phyloP scores from a whole-genome alignment of 2,329 filamentous ascomycete genomes.

The Chalara sp. region DNA sequence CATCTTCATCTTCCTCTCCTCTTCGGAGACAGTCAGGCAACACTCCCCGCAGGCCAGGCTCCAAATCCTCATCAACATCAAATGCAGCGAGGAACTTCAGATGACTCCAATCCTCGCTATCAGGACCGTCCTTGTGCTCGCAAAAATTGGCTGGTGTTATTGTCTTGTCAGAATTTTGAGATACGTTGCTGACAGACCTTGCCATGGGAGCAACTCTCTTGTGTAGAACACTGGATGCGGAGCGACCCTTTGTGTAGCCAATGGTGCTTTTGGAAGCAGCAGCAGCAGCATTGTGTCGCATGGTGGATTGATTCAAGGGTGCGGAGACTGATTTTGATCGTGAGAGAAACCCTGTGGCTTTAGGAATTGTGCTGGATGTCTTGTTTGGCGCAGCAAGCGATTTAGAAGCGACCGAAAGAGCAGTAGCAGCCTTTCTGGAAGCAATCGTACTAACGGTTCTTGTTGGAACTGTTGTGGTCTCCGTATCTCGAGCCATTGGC shows the following conservation, averaged over 20 bases:
- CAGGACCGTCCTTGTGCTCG: slow-evolving; percentile 18
- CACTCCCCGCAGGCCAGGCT: slow-evolving; percentile 19
- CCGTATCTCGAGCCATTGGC: slow-evolving; percentile 1
- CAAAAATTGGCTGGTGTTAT: slow-evolving; percentile 42
- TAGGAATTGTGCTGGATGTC: slow-evolving; percentile 23
- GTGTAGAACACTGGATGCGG: slow-evolving; percentile 35
- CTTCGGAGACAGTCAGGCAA: slow-evolving; percentile 26
- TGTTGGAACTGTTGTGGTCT: slow-evolving; percentile 10
- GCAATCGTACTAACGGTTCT: slow-evolving; percentile 43
- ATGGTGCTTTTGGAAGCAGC: slow-evolving; percentile 73
- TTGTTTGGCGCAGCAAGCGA: slow-evolving; percentile 20
- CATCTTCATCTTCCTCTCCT: slow-evolving; percentile 37
- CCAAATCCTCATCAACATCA: slow-evolving; percentile 39
- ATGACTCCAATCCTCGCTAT: slow-evolving; percentile 31
- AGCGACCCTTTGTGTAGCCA: slow-evolving; percentile 75
- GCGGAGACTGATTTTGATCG: slow-evolving; percentile 36
- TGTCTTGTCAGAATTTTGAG: slow-evolving; percentile 35
- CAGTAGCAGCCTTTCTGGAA: slow-evolving; percentile 48
- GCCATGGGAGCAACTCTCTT: slow-evolving; percentile 10
- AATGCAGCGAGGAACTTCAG: slow-evolving; percentile 54
- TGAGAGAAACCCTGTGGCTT: slow-evolving; percentile 20
- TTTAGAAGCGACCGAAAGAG: slow-evolving; percentile 38
- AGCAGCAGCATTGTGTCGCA: slow-evolving; percentile 54
- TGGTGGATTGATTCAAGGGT: slow-evolving; percentile 36
- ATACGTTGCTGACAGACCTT: slow-evolving; percentile 27